Percentiles rank a stretch among this genome's conserved stretches.
Evolutionary conservation across 176 grass and related monocot genomes (phyloP).

Genomic region (Poa annua): DNA sequence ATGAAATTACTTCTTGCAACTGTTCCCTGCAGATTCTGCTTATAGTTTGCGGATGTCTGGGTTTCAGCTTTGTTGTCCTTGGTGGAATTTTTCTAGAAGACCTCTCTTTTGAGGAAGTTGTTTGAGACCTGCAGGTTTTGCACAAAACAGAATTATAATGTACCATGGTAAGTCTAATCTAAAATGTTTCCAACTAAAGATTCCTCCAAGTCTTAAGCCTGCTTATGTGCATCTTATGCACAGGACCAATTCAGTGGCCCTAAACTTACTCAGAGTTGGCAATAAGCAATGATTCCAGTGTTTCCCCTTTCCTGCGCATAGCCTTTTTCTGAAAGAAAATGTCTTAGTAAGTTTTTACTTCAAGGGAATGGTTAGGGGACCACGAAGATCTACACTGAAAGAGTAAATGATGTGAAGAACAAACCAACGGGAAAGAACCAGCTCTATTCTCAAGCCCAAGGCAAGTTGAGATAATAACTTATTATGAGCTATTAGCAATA

Average conservation of each 20-base stretch:
- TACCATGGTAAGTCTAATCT: constrained; percentile 34
- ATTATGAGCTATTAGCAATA: constrained; percentile 13
- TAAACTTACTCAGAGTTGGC: constrained; percentile 72
- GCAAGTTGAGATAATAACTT: constrained; percentile 28
- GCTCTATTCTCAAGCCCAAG: constrained; percentile 1
- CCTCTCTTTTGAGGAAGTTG: constrained; percentile 53
- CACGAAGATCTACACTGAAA: constrained; percentile 21
- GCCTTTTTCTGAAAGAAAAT: constrained; percentile 75
- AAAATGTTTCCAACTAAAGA: constrained; percentile 17
- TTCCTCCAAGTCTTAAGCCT: background rate
- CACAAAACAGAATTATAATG: constrained; percentile 37
- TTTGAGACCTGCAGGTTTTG: constrained; percentile 54
- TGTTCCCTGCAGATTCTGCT: constrained; percentile 55
- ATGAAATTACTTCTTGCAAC: constrained; percentile 81
- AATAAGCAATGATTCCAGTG: constrained; percentile 81
- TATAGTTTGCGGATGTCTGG: constrained; percentile 49
- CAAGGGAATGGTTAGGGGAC: constrained; percentile 5
- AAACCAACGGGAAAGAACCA: constrained; percentile 14
- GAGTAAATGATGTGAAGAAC: background rate
- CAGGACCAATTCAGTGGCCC: constrained; percentile 24
- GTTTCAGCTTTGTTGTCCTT: constrained; percentile 78
- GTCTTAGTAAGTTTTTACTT: constrained; percentile 32
- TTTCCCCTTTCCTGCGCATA: constrained; percentile 79
- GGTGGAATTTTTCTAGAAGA: constrained; percentile 65
- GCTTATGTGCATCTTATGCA: constrained; percentile 29